Conservation (phyloP, 2,329 filamentous ascomycete genomes). For the Arthrinium phaeospermum region DNA sequence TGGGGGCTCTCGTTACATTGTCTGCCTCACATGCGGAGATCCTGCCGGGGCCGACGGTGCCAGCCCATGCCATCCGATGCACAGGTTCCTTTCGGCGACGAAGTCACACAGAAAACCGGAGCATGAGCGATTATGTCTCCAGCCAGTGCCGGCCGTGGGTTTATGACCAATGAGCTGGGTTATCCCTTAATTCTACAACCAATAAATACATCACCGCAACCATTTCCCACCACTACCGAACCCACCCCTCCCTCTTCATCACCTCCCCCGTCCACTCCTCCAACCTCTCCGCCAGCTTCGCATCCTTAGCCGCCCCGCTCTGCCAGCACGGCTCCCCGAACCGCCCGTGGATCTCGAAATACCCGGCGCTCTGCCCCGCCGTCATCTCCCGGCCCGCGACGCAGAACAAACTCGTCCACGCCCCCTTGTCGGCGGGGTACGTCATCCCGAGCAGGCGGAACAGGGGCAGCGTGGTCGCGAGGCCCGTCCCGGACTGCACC, state of each 20-base stretch:
- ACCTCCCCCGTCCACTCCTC: constrained; percentile 40
- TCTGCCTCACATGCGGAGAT: too few relatives aligned
- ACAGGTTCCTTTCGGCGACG: too few relatives aligned
- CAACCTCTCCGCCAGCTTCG: constrained; percentile 40
- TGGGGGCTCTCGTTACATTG: too few relatives aligned
- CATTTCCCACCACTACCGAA: constrained; percentile 27
- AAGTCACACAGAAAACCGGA: too few relatives aligned
- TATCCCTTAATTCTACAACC: too few relatives aligned
- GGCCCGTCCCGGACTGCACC: constrained; percentile 21
- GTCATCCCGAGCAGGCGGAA: constrained; percentile 31
- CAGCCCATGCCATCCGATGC: too few relatives aligned
- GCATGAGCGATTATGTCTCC: too few relatives aligned
- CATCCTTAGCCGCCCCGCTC: constrained; percentile 42
- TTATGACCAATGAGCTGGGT: too few relatives aligned
- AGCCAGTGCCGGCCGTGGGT: too few relatives aligned
- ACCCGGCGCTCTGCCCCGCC: constrained; percentile 43
- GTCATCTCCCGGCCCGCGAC: constrained; percentile 44
- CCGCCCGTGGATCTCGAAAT: constrained; percentile 39
- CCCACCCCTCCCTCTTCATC: constrained; percentile 41
- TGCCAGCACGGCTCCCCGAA: constrained; percentile 40
- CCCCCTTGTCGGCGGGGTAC: constrained; percentile 39
- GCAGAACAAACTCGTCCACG: constrained; percentile 44
- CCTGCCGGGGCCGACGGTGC: too few relatives aligned
- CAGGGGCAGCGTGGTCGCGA: constrained; percentile 22
- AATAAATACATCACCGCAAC: too few relatives aligned